Base-by-base conservation (phyloP, 495 filamentous ascomycete genomes). In the Neurospora sp. region DNA sequence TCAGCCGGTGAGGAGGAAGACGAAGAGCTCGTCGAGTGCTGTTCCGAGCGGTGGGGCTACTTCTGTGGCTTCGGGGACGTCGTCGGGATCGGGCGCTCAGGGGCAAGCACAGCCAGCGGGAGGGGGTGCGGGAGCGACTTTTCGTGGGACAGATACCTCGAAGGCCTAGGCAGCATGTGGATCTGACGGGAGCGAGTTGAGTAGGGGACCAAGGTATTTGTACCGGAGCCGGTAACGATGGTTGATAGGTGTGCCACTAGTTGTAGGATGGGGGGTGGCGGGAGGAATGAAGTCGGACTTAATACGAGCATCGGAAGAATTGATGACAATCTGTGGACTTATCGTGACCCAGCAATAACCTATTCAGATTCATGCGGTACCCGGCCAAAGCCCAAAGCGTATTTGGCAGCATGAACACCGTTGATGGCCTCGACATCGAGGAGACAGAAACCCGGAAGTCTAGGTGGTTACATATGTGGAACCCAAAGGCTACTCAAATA, bases 1-100 rank as follows among this genome's bases (percentile, higher is more conserved):
- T 82, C 86, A 91, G 81, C 91, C 92, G 4, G 87, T 88, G 62
- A 86, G 89, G 73, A 85, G 89, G 81, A 87, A 90, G 80, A 80
- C 84, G 54, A 84, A 83, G 75, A 41, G 54, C 12, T 76, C 79
- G n/a, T 71, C 78, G 2, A 75, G 66, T 27, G 46, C 37, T 20
- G 48, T 59, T 7, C 48, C 48, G 5, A 59, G 20, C 2, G 48
- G 48, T 7, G 48, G 48, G 11, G 48, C 11, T 27, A 14, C 20
- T 0, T 59, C 20, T 27, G 48, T 59, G 2, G 27, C 54, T 35
- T 66, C 54, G 0, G 54, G 54, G 27, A 27, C 12, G 0, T 31
- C 14, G 1, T 31, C 14, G 1, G 54, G 27, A 14, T 16, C 27
- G 0, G 54, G 54, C 0, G 1, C 6, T 66, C 54, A 31, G 35